Evolutionary conservation across 139 green algal species (phyloP).

Genomic region (Auxenochlorella pyrenoidosa): DNA sequence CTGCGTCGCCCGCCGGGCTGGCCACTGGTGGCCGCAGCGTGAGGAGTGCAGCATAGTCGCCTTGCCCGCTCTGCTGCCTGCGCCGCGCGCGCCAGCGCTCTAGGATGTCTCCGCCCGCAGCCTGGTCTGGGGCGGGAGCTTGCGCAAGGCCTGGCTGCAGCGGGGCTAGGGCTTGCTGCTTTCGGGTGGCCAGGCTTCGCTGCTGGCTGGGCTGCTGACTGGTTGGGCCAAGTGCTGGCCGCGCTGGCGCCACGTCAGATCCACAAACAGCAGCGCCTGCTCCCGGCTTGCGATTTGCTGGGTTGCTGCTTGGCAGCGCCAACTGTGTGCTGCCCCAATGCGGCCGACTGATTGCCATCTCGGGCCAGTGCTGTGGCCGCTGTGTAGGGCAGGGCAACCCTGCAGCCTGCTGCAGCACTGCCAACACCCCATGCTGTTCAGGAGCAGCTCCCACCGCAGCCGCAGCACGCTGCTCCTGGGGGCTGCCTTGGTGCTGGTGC

Average conservation of each 20-base stretch:
- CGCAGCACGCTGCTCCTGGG: too few species aligned
- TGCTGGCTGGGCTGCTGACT: neutral
- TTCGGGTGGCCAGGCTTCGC: neutral
- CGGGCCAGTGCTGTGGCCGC: neutral
- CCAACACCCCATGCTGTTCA: too few species aligned
- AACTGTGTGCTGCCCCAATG: neutral
- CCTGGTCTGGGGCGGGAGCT: neutral
- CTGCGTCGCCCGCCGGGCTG: neutral
- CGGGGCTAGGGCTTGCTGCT: neutral
- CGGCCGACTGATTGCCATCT: neutral
- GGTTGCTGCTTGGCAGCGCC: neutral
- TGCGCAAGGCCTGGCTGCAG: neutral
- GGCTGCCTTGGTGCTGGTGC: too few species aligned
- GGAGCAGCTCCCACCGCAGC: too few species aligned
- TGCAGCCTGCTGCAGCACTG: neutral
- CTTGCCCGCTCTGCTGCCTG: neutral
- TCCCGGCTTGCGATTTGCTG: too few species aligned
- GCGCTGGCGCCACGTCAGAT: neutral
- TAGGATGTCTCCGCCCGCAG: constrained; percentile 3
- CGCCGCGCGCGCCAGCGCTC: constrained; percentile 21
- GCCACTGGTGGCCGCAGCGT: neutral
- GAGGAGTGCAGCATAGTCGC: neutral
- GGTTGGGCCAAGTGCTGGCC: too few species aligned
- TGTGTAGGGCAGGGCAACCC: neutral
- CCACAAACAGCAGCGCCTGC: neutral